A percentile compares a stretch with the other conserved stretches of the same genome.
Conservation (phyloP, 2,329 filamentous ascomycete genomes). For the Pseudopyricularia javanii region DNA sequence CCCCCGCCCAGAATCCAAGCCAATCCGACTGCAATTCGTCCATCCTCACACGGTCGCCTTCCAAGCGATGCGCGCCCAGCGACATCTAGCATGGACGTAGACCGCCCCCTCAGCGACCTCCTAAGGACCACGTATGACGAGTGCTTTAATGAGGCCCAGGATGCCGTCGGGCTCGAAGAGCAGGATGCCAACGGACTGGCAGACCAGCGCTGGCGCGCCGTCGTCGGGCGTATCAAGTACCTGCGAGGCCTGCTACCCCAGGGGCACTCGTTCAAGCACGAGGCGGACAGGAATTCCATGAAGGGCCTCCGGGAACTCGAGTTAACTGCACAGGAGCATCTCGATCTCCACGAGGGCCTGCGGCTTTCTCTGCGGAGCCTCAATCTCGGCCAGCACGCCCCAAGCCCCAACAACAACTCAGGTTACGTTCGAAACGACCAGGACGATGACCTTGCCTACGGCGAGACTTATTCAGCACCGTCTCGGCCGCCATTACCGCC, state of each 20-base stretch:
- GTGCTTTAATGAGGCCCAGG: constrained; percentile 1
- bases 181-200: neutral
- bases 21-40: neutral
- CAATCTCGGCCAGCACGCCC: constrained; percentile 4
- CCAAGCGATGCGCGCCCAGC: neutral
- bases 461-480: constrained; percentile 69
- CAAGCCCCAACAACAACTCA: neutral
- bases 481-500: constrained; percentile 52
- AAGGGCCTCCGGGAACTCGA: constrained; percentile 77
- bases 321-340: constrained; percentile 83
- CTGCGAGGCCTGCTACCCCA: neutral
- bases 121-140: constrained; percentile 2
- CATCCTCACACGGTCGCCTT: neutral
- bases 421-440: neutral
- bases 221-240: neutral
- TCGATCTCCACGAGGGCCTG: constrained; percentile 76
- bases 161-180: constrained; percentile 1
- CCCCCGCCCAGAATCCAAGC: neutral
- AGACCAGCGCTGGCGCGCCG: neutral
- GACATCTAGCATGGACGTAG: neutral
- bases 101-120: neutral
- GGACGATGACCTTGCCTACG: constrained; percentile 52
- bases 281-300: constrained; percentile 72
- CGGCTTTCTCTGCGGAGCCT: constrained; percentile 47
- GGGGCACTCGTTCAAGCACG: constrained; percentile 32